phyloP scores from a whole-genome alignment of 805 yeast genomes.

The Tetrapisispora fleetii region DNA sequence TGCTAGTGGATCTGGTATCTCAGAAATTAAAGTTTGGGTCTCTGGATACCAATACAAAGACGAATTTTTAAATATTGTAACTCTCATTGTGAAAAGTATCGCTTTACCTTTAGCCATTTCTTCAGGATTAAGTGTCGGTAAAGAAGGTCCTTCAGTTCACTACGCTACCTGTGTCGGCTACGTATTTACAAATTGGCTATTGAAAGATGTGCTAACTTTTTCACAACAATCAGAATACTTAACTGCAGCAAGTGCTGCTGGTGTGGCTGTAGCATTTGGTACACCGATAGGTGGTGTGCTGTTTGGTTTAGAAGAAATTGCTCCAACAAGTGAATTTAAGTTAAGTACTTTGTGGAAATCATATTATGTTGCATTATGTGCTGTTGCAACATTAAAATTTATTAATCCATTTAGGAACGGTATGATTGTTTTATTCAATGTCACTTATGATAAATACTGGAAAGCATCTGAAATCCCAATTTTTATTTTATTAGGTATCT shows the following conservation, averaged over 20 bases:
- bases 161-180: conserved; percentile 96
- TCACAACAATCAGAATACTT: conserved; percentile 34
- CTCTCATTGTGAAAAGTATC: conserved; percentile 64
- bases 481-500: conserved; percentile 68
- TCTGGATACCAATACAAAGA: conserved; percentile 71
- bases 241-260: conserved; percentile 92
- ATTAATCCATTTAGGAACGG: conserved; percentile 92
- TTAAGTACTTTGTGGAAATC: conserved; percentile 81
- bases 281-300: conserved; percentile 94
- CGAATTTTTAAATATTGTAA: conserved; percentile 65
- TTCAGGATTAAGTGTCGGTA: conserved; percentile 88
- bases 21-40: conserved; percentile 90
- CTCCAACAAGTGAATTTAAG: conserved; percentile 54
- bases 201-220: conserved; percentile 28
- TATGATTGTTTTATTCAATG: conserved; percentile 86
- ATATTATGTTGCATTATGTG: conserved; percentile 82
- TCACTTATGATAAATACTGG: conserved; percentile 83
- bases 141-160: conserved; percentile 97
- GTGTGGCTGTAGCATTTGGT: conserved; percentile 97
- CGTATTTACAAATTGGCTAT: conserved; percentile 50
- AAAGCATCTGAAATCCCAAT: conserved; percentile 74
- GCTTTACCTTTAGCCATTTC: conserved; percentile 87
- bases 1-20: conserved; percentile 96
- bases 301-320: conserved; percentile 84
- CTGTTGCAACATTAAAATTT: conserved; percentile 69